Conservation (phyloP, 2,329 filamentous ascomycete genomes). For the Ophiostoma australiae region DNA sequence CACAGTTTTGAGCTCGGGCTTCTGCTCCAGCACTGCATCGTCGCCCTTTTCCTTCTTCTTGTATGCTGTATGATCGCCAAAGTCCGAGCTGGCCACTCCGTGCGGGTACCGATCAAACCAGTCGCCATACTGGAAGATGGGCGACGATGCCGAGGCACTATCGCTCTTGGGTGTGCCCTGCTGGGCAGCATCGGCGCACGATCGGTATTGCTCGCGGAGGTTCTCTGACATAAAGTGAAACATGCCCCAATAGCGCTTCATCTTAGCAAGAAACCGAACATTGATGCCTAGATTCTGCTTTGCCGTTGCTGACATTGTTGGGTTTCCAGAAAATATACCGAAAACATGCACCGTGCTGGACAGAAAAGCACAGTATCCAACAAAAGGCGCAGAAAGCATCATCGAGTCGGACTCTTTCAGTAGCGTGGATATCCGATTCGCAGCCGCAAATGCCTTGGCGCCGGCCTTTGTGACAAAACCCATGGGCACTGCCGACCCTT, state of each 20-base stretch:
- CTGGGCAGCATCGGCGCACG: conserved; percentile 74
- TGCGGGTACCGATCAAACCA: conserved; percentile 96
- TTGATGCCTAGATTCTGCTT: conserved; percentile 84
- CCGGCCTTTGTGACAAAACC: conserved; percentile 72
- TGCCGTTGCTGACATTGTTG: conserved; percentile 66
- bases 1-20: conserved; percentile 80
- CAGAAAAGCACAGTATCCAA: conserved; percentile 89
- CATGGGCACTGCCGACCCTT: conserved; percentile 52
- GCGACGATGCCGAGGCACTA: conserved; percentile 43
- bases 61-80: conserved; percentile 65
- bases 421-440: conserved; percentile 78
- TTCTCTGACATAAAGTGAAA: conserved; percentile 96
- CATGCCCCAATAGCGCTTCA: conserved; percentile 98
- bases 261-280: conserved; percentile 82
- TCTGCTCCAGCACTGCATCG: conserved; percentile 85
- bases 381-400: conserved; percentile 82
- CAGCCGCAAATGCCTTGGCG: conserved; percentile 72
- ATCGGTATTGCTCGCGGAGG: conserved; percentile 79
- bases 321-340: conserved; percentile 82
- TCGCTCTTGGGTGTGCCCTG: conserved; percentile 52
- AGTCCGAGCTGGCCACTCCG: conserved; percentile 79
- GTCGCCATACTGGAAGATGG: conserved; percentile 91
- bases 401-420: conserved; percentile 76
- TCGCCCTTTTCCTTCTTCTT: conserved; percentile 71
- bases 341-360: conserved; percentile 93